These are phyloP conservation scores for Oryza officinalis DNA, from an alignment of 176 grass and related monocot genomes.

Conservation along the genomic window DNA sequence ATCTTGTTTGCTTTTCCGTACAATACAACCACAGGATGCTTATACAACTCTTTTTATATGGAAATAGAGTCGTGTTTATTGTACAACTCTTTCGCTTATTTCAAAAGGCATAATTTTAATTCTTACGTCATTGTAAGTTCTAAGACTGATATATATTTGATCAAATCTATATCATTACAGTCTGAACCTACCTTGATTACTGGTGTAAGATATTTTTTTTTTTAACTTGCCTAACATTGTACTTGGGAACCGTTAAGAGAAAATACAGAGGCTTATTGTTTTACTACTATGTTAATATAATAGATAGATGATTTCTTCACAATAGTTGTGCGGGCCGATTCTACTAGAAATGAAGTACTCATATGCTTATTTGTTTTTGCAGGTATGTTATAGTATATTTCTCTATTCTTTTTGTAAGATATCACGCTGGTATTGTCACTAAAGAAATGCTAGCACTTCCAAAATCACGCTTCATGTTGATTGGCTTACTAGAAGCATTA, in stretches of 20 bases:
- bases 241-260: not conserved
- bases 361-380: slow-evolving; percentile 20
- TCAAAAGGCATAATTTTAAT: not conserved
- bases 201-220: not conserved
- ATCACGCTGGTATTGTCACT: slow-evolving; percentile 61
- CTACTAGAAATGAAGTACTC: not conserved
- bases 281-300: not conserved
- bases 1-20: not conserved
- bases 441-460: slow-evolving; percentile 87
- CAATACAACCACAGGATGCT: not conserved
- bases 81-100: not conserved
- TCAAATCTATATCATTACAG: too few species aligned
- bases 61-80: not conserved
- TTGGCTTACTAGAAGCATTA: slow-evolving; percentile 76
- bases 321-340: not conserved
- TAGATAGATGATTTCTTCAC: not conserved
- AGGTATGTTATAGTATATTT: slow-evolving; percentile 89
- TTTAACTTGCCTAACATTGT: not conserved
- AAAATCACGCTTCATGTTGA: slow-evolving; percentile 67
- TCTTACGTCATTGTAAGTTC: too few species aligned
- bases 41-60: not conserved
- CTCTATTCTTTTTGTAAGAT: slow-evolving; percentile 66
- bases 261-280: not conserved
- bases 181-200: not conserved
- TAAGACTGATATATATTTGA: too few species aligned